Conservation (phyloP, 2,329 filamentous ascomycete species). For the Chrysoporthe deuterocubensis region DNA sequence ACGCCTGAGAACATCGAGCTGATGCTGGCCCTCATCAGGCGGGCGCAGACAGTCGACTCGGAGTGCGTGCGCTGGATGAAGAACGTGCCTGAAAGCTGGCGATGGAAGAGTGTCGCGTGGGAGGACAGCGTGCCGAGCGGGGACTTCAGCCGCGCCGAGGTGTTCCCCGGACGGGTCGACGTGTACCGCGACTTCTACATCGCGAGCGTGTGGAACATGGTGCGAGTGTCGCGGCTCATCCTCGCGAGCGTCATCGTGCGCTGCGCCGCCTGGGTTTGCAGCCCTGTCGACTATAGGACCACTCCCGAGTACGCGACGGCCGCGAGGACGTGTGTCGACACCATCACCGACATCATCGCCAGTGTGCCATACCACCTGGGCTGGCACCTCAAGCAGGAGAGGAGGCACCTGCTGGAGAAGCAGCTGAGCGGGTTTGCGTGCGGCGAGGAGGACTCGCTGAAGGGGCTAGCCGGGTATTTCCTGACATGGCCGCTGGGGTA, state of each 20-base stretch:
- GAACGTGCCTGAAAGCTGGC: conserved; percentile 54
- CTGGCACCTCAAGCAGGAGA: conserved; percentile 52
- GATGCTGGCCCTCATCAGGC: conserved; percentile 56
- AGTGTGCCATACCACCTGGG: conserved; percentile 66
- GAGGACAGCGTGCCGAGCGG: conserved; percentile 56
- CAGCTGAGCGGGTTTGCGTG: conserved; percentile 52
- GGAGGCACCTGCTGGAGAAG: conserved; percentile 45
- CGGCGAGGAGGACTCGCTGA: conserved; percentile 53
- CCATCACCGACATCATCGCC: conserved; percentile 63
- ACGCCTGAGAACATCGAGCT: conserved; percentile 55
- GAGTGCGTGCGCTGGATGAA: conserved; percentile 57
- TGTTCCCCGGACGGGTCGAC: conserved; percentile 65
- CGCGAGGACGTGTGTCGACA: conserved; percentile 53
- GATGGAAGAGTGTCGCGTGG: conserved; percentile 59
- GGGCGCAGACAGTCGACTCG: conserved; percentile 56
- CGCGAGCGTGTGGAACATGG: conserved; percentile 61
- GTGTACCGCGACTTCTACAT: conserved; percentile 63
- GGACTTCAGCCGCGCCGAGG: conserved; percentile 57
- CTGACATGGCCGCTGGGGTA: conserved; percentile 62
- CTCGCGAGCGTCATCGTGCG: conserved; percentile 60
- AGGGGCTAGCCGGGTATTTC: conserved; percentile 62
- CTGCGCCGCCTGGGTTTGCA: conserved; percentile 63
- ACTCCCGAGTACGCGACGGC: conserved; percentile 64
- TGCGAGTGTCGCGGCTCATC: conserved; percentile 57
- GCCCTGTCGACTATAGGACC: conserved; percentile 64